Evolutionary conservation across 2,329 filamentous ascomycete genomes (phyloP).

Genomic region (Trichoderma sp.): DNA sequence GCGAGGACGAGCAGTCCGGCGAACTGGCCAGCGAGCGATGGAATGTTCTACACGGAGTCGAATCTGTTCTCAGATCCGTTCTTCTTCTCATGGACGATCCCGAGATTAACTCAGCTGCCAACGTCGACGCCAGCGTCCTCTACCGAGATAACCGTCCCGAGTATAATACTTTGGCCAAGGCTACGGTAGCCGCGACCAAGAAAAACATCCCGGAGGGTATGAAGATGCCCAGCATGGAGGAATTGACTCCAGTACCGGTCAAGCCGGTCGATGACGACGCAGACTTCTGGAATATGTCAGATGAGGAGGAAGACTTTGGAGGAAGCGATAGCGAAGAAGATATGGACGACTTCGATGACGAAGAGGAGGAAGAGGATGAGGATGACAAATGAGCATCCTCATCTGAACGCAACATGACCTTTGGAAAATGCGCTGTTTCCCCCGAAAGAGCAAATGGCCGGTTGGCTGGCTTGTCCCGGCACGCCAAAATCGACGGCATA

Average conservation of each 20-base stretch:
- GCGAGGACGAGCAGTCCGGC: conserved; percentile 89
- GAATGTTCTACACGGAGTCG: conserved; percentile 90
- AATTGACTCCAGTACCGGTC: conserved; percentile 60
- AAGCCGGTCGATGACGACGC: conserved; percentile 65
- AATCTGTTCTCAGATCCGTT: conserved; percentile 90
- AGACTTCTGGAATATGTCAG: conserved; percentile 78
- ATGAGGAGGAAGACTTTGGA: conserved; percentile 74
- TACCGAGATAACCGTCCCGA: conserved; percentile 68
- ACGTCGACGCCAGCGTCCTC: conserved; percentile 87
- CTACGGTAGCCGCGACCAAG: conserved; percentile 71
- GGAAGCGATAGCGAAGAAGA: conserved; percentile 68
- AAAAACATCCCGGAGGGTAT: conserved; percentile 77
- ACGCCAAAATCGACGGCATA: background rate
- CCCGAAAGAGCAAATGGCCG: background rate
- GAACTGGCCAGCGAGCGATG: conserved; percentile 88
- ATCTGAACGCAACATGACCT: background rate
- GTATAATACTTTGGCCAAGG: conserved; percentile 69
- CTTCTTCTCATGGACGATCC: conserved; percentile 90
- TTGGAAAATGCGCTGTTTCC: background rate
- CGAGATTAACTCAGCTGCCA: conserved; percentile 89
- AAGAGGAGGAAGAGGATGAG: conserved; percentile 53
- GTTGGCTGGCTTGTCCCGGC: background rate
- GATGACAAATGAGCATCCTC: conserved; percentile 39
- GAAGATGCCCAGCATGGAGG: conserved; percentile 73
- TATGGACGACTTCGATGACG: conserved; percentile 54